Evolutionary conservation across 192 early-diverging fungal species (phyloP), one percentile per base, ranked within the genome.

Genomic region (Mortierella hygrophila): DNA sequence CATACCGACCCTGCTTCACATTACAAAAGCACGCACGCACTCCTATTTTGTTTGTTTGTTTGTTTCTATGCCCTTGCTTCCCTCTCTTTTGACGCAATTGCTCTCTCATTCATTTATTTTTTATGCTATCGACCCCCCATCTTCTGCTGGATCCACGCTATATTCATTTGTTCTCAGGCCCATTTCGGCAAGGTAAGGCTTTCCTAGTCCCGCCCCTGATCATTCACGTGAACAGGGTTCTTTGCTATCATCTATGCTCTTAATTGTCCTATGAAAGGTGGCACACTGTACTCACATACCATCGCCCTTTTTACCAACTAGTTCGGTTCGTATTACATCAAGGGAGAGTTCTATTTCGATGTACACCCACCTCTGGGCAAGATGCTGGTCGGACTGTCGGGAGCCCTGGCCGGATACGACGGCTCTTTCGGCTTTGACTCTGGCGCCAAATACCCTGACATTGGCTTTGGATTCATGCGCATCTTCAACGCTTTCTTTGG

Each of bases 331-430:
- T 90, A 97, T 85, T 99, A 99, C 89, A 84, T 99, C 55, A 97
- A 98, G 74, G 88, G 92, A 35, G 95, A 96, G 57, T 99, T 99
- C 79, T 99, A 99, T 82, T 97, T 97, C 85, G 99, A 99, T 89
- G 98, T 99, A 2, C 99, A 99, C 82, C 99, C 99, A 41, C 98
- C 99, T 7, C 88, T 99, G 75, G 98, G 98, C 57, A 99, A 99
- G 90, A 99, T 99, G 92, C 90, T 99, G 35, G 93, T 97, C 29
- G 98, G 94, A 1, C 87, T 99, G 23, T 92, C 97, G 4, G 99
- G 96, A 52, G 72, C 92, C 0, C 70, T 99, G 35, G 95, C 93
- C 11, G 95, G 97, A 0, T 99, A 95, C 82, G 92, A 99, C 87
- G 98, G 97, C 2, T 88, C 91, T 1, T 99, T 98, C 79, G 90